Base-by-base conservation (phyloP, 2,329 filamentous ascomycete genomes). In the Aquanectria penicillioides region DNA sequence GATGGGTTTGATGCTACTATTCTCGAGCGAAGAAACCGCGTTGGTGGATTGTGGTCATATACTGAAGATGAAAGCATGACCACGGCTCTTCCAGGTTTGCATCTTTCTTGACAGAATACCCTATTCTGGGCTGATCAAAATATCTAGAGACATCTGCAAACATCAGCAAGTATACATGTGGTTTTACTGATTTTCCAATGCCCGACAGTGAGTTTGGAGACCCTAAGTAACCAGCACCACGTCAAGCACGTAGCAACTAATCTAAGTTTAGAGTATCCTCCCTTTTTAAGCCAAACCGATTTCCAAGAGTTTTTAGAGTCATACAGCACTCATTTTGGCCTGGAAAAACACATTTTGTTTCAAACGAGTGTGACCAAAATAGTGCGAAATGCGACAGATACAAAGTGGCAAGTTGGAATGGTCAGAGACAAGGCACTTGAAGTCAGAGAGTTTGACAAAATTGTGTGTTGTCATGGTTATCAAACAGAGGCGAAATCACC, bases 21-120 rank as follows among this genome's bases (percentile, higher is more conserved):
- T 1, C 80, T 73, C 48, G 78, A 81, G 66, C 69, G 74, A 17
- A 67, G 77, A n/a, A 61, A 62, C 10, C 71, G 73, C 34, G 75
- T 80, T 13, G 78, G 78, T n/a, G 78, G 78, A 0, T 67, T 81
- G 3, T 81, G 78, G 79, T 74, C 75, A 3, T 78, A 76, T 56
- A 74, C 75, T 2, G 69, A 75, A 0, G 75, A 80, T 44, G 64
- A 70, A 10, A 58, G 59, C 2, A 70, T 72, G 52, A 77, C 75
- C 2, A 72, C 75, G 0, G 73, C 73, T 4, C 59, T 77, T n/a
- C 64, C 62, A n/a, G 62, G 74, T 71, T 60, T 54, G 71, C 61
- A 3, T 5, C 10, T 11, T 29, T n/a, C 3, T 7, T 20, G 7
- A 26, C 15, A 12, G 11, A 40, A 15, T 12, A 20, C 13, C 10